phyloP scores from a whole-genome alignment of 2,329 filamentous ascomycete species.

The Penicillium sp. region DNA sequence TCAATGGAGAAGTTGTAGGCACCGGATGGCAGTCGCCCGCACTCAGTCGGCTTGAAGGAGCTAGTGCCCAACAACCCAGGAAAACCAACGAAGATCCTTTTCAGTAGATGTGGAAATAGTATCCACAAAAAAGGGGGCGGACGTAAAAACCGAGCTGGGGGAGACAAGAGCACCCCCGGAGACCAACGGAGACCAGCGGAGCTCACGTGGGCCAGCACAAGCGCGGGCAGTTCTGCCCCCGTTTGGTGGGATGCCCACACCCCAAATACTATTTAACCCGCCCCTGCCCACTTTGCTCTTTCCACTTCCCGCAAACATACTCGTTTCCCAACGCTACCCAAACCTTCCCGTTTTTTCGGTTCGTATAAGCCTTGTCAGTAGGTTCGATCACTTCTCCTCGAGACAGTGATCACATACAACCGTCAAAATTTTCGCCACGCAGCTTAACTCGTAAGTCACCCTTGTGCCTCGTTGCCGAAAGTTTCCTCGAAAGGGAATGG shows the following conservation, averaged over 20 bases:
- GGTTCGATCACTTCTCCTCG: conserved; percentile 56
- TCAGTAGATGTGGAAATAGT: neutral
- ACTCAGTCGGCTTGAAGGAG: neutral
- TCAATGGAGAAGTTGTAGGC: neutral
- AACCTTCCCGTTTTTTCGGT: conserved; percentile 15
- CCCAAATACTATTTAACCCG: conserved; percentile 5
- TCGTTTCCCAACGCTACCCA: conserved; percentile 15
- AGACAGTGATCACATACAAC: conserved; percentile 61
- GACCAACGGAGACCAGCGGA: conserved; percentile 12
- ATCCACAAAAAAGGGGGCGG: neutral
- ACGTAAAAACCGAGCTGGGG: neutral
- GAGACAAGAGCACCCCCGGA: conserved; percentile 3
- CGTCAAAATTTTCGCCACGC: conserved; percentile 98
- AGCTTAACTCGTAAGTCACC: conserved; percentile 84
- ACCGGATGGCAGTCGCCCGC: conserved; percentile 5
- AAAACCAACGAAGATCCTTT: conserved; percentile 3
- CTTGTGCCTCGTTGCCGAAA: neutral
- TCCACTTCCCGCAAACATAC: conserved; percentile 4
- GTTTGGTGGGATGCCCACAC: neutral
- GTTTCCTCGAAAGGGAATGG: neutral
- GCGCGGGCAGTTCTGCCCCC: too few species aligned
- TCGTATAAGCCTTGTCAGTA: conserved; percentile 31
- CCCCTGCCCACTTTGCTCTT: neutral
- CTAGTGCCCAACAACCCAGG: conserved; percentile 13
- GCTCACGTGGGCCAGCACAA: conserved; percentile 4